Base-by-base conservation (phyloP, 2,329 filamentous ascomycete species). In the Colletotrichum australisinense region DNA sequence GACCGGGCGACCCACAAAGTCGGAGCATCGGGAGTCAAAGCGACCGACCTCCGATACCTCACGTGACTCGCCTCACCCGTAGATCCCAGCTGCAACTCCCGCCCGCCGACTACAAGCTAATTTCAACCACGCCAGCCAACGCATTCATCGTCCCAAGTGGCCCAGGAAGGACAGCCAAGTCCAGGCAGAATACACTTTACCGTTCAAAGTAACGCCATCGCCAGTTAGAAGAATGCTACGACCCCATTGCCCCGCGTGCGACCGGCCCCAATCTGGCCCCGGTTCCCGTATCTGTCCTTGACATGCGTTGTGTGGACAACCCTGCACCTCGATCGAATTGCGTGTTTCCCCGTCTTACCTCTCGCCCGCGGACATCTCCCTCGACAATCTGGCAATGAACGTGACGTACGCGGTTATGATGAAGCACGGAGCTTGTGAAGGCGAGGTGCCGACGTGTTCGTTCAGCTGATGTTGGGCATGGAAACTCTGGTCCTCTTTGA, bases 381-480 rank as follows among this genome's bases (percentile, higher is more conserved):
- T 8, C 24, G 55, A 16, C 6, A 11, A 35, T 4, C 28, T 38
- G 38, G n/a, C 24, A 38, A 32, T 24, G 26, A 57, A 26, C 28
- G 38, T 67, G 64, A 53, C 55, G 28, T 32, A 19, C 64, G 55
- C 28, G 14, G 14, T 28, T 26, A 22, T 11, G 28, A 11, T 38
- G 38, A 63, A 26, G 65, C 65, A 56, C 52, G 53, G 53, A 59
- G 69, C 69, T 64, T 59, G 65, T 63, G 42, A 69, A 26, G 65
- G 65, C 65, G 65, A 58, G n/a, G 52, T 30, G 56, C 49, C 66
- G 42, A 65, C 55, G 49, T 42, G 46, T 55, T 69, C 53, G 32
- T 63, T 32, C 59, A 69, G 66, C 70, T 73, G 70, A 73, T 69
- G 70, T 73, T n/a, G 66, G 30, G 42, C 38, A 69, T 69, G 59